A percentile compares a stretch with the other conserved stretches of the same genome.
phyloP scores from a whole-genome alignment of 2,329 filamentous ascomycete species.

The Aspergillus ibericus region DNA sequence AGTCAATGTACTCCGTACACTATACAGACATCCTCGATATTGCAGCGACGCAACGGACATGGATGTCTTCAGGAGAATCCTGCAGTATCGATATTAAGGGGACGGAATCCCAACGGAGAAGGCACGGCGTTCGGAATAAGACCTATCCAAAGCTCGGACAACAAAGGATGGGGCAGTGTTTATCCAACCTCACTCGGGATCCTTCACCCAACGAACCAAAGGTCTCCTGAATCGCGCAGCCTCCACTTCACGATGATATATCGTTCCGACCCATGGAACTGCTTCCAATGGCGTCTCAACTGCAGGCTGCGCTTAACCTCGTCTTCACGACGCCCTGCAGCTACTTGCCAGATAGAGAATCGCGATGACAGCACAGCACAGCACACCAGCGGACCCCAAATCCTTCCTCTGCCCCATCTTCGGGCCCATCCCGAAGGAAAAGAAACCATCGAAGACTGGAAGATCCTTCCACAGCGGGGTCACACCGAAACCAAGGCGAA shows the following conservation, averaged over 20 bases:
- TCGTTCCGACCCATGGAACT: background rate
- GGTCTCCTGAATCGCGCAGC: background rate
- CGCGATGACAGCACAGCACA: background rate
- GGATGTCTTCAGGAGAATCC: no score
- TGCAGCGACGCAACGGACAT: no score
- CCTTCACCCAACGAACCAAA: constrained; percentile 5
- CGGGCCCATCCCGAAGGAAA: background rate
- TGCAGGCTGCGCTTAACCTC: background rate
- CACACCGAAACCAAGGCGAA: constrained; percentile 1
- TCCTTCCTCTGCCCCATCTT: constrained; percentile 1
- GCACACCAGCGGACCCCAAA: background rate
- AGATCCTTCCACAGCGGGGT: constrained; percentile 3
- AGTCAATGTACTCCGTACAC: no score
- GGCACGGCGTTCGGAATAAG: background rate
- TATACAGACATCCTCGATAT: background rate
- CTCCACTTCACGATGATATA: background rate
- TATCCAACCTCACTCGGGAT: background rate
- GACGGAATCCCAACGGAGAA: background rate
- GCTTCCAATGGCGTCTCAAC: background rate
- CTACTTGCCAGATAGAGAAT: background rate
- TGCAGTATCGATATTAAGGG: background rate
- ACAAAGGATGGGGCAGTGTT: constrained; percentile 9
- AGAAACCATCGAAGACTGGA: background rate
- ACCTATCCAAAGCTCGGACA: constrained; percentile 3
- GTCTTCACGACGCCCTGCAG: background rate